Conservation (phyloP, 139 green algal species). For the Tetradesmus lagerheimii region DNA sequence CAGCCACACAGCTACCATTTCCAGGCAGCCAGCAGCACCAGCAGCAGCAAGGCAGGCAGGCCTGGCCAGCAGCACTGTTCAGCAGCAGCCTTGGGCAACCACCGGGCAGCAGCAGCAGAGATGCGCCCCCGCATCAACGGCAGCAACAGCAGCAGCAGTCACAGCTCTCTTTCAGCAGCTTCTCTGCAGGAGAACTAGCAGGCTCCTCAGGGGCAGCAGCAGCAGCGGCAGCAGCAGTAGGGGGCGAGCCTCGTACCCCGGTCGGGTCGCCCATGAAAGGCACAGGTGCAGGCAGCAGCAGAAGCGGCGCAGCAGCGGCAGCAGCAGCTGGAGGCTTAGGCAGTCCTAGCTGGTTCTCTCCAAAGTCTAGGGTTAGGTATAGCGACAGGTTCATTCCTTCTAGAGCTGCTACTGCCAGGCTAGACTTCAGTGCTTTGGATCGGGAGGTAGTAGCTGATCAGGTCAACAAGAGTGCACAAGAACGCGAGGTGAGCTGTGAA, state of each 20-base stretch:
- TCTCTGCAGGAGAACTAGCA: background rate
- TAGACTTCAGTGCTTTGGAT: conserved; percentile 84
- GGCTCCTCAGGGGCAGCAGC: conserved; percentile 2
- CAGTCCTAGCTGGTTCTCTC: conserved; percentile 46
- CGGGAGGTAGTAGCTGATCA: conserved; percentile 72
- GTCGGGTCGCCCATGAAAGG: conserved; percentile 27
- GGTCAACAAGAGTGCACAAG: conserved; percentile 50
- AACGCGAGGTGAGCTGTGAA: conserved; percentile 58
- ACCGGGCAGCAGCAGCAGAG: background rate
- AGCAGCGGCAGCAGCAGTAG: background rate
- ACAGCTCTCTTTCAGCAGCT: background rate
- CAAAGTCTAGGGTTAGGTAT: conserved; percentile 68
- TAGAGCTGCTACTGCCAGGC: conserved; percentile 66
- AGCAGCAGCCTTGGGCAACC: conserved; percentile 18
- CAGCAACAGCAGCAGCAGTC: conserved; percentile 19
- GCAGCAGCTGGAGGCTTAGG: background rate
- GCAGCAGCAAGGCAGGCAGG: conserved; percentile 3
- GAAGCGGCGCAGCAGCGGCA: background rate
- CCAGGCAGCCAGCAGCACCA: background rate
- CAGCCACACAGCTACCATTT: background rate
- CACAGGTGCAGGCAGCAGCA: conserved; percentile 7
- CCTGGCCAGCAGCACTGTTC: conserved; percentile 17
- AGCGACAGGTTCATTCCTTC: conserved; percentile 90
- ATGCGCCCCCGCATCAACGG: background rate
- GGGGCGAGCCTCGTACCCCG: conserved; percentile 25